phyloP scores from a whole-genome alignment of 257 asterid species.

The Solanum habrochaites region DNA sequence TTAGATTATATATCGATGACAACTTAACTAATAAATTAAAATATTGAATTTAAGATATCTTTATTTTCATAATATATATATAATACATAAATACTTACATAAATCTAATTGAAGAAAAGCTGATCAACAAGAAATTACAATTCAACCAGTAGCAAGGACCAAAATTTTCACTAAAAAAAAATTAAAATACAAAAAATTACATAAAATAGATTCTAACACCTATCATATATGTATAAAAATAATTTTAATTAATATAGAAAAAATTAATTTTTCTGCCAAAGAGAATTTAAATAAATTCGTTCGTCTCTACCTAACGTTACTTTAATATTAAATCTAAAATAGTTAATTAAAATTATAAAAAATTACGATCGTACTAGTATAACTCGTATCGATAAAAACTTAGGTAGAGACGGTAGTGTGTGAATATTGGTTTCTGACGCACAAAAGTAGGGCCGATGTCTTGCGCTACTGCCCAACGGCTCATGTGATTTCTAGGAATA shows the following conservation, averaged over 20 bases:
- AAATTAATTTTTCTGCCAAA: too few relatives aligned
- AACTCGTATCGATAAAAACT: too few relatives aligned
- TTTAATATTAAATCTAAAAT: rapidly evolving
- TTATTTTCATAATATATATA: neutral
- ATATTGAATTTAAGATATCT: neutral
- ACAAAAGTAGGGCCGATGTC: neutral
- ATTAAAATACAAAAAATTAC: too few relatives aligned
- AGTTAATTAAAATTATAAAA: too few relatives aligned
- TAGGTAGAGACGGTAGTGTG: neutral
- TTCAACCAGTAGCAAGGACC: neutral
- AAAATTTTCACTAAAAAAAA: too few relatives aligned
- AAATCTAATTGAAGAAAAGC: neutral
- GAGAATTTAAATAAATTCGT: neutral
- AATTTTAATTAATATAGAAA: too few relatives aligned
- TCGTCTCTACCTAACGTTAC: rapidly evolving
- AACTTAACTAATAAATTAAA: neutral
- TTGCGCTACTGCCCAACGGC: neutral
- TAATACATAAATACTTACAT: neutral
- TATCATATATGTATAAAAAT: too few relatives aligned
- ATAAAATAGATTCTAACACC: rapidly evolving
- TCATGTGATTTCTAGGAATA: neutral
- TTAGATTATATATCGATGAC: neutral
- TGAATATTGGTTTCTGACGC: neutral
- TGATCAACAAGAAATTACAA: neutral
- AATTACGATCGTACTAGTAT: rapidly evolving